A percentile compares a stretch with the other conserved stretches of the same genome.
These are phyloP conservation scores for Mrakia hoshinonis DNA, from an alignment of 768 basidiomycete genomes.

Conservation along the genomic window DNA sequence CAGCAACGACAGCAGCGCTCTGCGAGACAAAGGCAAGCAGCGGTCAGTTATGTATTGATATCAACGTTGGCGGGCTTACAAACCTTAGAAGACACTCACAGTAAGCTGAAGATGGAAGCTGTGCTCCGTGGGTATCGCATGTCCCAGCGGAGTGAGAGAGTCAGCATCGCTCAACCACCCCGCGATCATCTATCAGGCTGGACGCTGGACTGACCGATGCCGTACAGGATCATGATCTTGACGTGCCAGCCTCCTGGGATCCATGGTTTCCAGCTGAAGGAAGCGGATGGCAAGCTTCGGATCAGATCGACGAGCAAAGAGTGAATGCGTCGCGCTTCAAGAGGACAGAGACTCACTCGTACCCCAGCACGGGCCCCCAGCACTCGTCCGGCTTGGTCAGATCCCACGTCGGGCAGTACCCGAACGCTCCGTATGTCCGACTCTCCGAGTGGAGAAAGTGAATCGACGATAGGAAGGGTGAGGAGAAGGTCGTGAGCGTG, in stretches of 20 bases:
- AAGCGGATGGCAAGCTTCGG: not conserved
- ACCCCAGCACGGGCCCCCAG: constrained; percentile 3
- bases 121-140: too few species aligned
- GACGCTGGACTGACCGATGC: too few species aligned
- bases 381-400: not conserved
- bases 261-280: not conserved
- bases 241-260: not conserved
- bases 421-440: not conserved
- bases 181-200: too few species aligned
- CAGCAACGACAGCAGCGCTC: not conserved
- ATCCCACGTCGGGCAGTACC: constrained; percentile 1
- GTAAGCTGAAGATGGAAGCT: too few species aligned
- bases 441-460: not conserved
- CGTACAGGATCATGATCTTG: constrained; percentile 1
- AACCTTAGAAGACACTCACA: too few species aligned
- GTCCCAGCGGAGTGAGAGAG: too few species aligned
- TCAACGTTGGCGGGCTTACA: too few species aligned
- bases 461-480: not conserved
- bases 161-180: too few species aligned
- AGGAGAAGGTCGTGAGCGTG: not conserved
- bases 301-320: not conserved
- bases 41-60: too few species aligned
- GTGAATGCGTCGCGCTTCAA: not conserved
- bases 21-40: not conserved
- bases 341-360: not conserved